Evolutionary conservation across 2,329 filamentous ascomycete genomes (phyloP).

Genomic region (Tolypocladium paradoxum): DNA sequence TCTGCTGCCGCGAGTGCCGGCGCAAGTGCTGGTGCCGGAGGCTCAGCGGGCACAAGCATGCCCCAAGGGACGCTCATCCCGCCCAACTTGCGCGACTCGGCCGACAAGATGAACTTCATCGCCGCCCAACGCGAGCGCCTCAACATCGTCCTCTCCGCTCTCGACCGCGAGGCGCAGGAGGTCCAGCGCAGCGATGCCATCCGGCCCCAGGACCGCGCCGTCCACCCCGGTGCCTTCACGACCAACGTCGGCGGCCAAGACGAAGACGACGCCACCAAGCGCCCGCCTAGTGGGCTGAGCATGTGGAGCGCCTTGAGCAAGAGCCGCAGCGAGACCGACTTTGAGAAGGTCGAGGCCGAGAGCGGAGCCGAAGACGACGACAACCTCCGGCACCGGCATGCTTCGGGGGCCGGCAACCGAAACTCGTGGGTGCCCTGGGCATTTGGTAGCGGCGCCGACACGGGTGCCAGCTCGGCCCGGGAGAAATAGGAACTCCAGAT

Average conservation of each 20-base stretch:
- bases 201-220: constrained; percentile 3
- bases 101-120: constrained; percentile 65
- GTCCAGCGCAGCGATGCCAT: constrained; percentile 32
- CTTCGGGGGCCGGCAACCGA: constrained; percentile 10
- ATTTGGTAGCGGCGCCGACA: constrained; percentile 23
- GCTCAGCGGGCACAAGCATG: not conserved
- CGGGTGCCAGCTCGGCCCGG: constrained; percentile 26
- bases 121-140: constrained; percentile 70
- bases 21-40: constrained; percentile 12
- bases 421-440: constrained; percentile 39
- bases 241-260: constrained; percentile 11
- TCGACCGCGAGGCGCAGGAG: constrained; percentile 67
- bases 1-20: constrained; percentile 44
- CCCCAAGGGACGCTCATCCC: constrained; percentile 57
- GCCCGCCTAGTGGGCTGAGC: constrained; percentile 37
- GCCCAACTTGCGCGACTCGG: constrained; percentile 49
- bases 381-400: constrained; percentile 20
- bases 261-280: constrained; percentile 25
- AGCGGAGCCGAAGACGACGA: constrained; percentile 47
- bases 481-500: constrained; percentile 21
- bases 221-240: not conserved
- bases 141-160: constrained; percentile 60
- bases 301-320: constrained; percentile 54
- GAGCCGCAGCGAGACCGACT: constrained; percentile 78
- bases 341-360: constrained; percentile 78